These are phyloP conservation scores for Aspergillus vadensis DNA, from an alignment of 2,329 filamentous ascomycete species.

Conservation along the genomic window DNA sequence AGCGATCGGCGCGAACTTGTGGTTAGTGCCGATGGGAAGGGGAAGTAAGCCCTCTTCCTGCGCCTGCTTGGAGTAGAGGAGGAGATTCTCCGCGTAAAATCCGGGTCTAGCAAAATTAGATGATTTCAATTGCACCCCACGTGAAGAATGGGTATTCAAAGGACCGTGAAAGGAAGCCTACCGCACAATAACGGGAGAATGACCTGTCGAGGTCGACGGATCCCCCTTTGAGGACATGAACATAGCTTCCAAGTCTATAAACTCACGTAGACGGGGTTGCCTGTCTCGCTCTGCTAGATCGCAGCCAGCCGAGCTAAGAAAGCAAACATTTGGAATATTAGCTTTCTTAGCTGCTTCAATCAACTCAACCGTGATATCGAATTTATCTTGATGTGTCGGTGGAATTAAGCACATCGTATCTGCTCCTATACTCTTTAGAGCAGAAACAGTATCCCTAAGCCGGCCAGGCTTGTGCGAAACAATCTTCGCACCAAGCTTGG, in stretches of 20 bases:
- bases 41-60: conserved; percentile 49
- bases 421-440: conserved; percentile 46
- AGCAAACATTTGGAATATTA: no score
- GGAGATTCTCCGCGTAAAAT: conserved; percentile 39
- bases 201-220: conserved; percentile 38
- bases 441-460: conserved; percentile 41
- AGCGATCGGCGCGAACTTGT: conserved; percentile 56
- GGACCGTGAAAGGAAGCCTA: no score
- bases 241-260: conserved; percentile 53
- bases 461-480: conserved; percentile 47
- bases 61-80: conserved; percentile 51
- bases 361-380: conserved; percentile 31
- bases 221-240: conserved; percentile 51
- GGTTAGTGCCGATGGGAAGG: conserved; percentile 50
- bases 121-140: no score
- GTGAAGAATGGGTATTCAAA: no score
- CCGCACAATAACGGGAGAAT: conserved; percentile 12
- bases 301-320: conserved; percentile 42
- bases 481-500: conserved; percentile 46
- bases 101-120: no score
- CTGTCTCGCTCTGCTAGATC: conserved; percentile 53
- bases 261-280: conserved; percentile 55
- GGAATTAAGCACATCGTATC: conserved; percentile 56
- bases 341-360: no score
- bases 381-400: conserved; percentile 50